Evolutionary conservation across 2,329 filamentous ascomycete species (phyloP).

Genomic region (Atkinsonella texensis): DNA sequence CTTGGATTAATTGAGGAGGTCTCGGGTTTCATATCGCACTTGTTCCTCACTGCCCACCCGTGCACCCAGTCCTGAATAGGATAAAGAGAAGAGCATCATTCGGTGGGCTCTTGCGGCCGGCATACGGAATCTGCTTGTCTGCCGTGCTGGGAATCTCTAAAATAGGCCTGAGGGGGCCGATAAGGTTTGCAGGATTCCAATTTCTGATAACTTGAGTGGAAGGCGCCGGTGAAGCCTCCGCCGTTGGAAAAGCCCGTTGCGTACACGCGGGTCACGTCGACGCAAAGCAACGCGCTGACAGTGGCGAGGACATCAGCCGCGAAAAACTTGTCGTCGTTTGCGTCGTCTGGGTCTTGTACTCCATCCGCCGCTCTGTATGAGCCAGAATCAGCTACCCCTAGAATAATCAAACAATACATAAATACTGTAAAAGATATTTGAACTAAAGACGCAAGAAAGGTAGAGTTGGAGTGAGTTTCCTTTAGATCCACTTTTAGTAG

Average conservation of each 20-base stretch:
- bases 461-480: too few relatives aligned
- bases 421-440: too few relatives aligned
- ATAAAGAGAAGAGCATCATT: slow-evolving; percentile 28
- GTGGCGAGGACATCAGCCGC: slow-evolving; percentile 29
- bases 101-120: slow-evolving; percentile 24
- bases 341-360: slow-evolving; percentile 19
- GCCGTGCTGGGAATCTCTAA: slow-evolving; percentile 38
- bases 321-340: slow-evolving; percentile 31
- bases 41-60: slow-evolving; percentile 24
- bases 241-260: slow-evolving; percentile 33
- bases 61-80: slow-evolving; percentile 27
- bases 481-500: too few relatives aligned
- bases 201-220: slow-evolving; percentile 16
- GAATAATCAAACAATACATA: too few relatives aligned
- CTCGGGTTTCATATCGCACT: slow-evolving; percentile 4
- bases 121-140: slow-evolving; percentile 33
- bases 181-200: too few relatives aligned
- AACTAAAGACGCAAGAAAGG: too few relatives aligned
- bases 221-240: slow-evolving; percentile 31
- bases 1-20: too few relatives aligned
- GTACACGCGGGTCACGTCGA: slow-evolving; percentile 29
- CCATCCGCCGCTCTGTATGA: slow-evolving; percentile 23
- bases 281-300: slow-evolving; percentile 24
- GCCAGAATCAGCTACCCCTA: too few relatives aligned
- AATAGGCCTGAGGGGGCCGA: slow-evolving; percentile 13